A percentile compares a stretch with the other conserved stretches of the same genome.
Conservation (phyloP, 2,329 filamentous ascomycete species). For the Fusarium lateritium region DNA sequence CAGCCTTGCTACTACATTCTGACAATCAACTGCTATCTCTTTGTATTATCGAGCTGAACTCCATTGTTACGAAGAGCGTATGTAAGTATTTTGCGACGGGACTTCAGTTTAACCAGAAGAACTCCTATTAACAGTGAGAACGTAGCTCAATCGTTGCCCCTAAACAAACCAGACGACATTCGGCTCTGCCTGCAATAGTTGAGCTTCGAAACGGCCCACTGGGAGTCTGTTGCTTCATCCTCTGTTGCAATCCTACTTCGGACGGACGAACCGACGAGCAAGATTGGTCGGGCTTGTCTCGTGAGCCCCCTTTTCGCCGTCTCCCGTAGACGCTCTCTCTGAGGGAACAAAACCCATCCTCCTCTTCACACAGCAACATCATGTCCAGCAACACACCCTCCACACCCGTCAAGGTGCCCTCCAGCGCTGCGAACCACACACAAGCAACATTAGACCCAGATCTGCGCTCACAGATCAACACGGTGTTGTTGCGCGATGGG, state of each 20-base stretch:
- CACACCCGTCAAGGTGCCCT: conserved; percentile 73
- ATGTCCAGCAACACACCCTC: conserved; percentile 65
- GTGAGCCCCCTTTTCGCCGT: background rate
- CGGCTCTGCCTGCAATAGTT: conserved; percentile 3
- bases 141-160: conserved; percentile 2
- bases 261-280: background rate
- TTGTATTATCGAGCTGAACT: conserved; percentile 9
- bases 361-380: conserved; percentile 13
- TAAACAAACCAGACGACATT: background rate
- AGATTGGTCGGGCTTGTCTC: background rate
- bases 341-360: conserved; percentile 2
- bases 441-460: conserved; percentile 73
- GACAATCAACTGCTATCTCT: conserved; percentile 21
- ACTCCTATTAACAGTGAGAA: background rate
- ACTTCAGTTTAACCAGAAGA: background rate
- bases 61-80: conserved; percentile 5
- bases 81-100: background rate
- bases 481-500: conserved; percentile 69
- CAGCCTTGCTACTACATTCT: conserved; percentile 46
- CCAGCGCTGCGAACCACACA: conserved; percentile 72
- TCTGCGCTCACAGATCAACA: conserved; percentile 74
- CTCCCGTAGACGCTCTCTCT: background rate
- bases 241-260: background rate
- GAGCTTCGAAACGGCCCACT: conserved; percentile 15
- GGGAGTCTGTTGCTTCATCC: conserved; percentile 7